These are phyloP conservation scores for Nicotiana noctiflora DNA, from an alignment of 257 asterid genomes.

Conservation along the genomic window DNA sequence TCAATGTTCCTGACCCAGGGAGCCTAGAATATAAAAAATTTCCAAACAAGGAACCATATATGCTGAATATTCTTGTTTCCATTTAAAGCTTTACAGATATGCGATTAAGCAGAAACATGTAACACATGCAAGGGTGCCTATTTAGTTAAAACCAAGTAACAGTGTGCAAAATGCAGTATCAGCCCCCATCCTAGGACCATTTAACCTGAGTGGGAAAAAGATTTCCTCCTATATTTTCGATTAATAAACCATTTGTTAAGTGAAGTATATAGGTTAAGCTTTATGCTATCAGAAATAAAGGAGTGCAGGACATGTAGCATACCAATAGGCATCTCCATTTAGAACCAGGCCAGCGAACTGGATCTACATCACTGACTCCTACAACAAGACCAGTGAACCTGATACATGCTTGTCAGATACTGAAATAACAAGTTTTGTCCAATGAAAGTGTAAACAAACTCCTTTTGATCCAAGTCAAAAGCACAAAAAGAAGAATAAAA, in stretches of 20 bases:
- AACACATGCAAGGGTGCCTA: neutral
- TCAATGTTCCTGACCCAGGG: neutral
- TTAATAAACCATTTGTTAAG: neutral
- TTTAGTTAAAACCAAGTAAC: neutral
- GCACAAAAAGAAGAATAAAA: neutral
- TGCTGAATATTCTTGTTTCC: neutral
- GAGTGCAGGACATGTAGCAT: slow-evolving; percentile 6
- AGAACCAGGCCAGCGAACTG: slow-evolving; percentile 88
- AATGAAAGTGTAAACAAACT: neutral
- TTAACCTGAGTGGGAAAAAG: neutral
- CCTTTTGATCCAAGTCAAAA: neutral
- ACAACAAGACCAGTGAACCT: slow-evolving; percentile 75
- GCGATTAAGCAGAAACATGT: neutral
- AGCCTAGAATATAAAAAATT: neutral
- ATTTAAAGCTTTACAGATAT: neutral
- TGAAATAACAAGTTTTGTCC: neutral
- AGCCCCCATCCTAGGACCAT: neutral
- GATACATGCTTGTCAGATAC: slow-evolving; percentile 14
- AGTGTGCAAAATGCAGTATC: neutral
- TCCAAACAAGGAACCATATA: neutral
- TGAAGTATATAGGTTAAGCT: neutral
- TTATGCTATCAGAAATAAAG: neutral
- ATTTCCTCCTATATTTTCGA: neutral
- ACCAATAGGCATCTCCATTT: slow-evolving; percentile 95
- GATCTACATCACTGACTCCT: slow-evolving; percentile 72